phyloP scores from a whole-genome alignment of 208 protist genomes.

The Leishmania martiniquensis region DNA sequence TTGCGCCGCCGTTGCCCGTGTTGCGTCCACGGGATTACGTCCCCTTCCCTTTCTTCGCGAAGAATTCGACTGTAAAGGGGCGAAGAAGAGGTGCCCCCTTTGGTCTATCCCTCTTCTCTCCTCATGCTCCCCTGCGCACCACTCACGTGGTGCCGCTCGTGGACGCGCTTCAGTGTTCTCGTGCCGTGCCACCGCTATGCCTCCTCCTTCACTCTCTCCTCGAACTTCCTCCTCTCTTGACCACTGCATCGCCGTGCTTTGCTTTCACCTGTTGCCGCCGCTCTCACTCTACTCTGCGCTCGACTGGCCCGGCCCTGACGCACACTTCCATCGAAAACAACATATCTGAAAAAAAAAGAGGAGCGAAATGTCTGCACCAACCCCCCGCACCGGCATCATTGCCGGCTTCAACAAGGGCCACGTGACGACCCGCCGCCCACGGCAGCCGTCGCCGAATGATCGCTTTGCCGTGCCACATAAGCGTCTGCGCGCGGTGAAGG shows the following conservation, averaged over 20 bases:
- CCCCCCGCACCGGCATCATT: conserved; percentile 89
- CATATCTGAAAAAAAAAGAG: not conserved
- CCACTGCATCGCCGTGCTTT: not conserved
- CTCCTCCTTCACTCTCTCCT: not conserved
- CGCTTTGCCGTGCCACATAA: conserved; percentile 90
- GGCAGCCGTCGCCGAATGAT: conserved; percentile 75
- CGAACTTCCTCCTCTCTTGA: not conserved
- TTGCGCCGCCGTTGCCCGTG: not conserved
- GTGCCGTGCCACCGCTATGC: not conserved
- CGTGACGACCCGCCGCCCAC: conserved; percentile 86
- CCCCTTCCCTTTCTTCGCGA: not conserved
- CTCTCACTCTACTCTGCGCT: not conserved
- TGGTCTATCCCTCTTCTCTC: not conserved
- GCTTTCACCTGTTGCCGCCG: not conserved
- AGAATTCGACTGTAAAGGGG: not conserved
- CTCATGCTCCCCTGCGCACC: not conserved
- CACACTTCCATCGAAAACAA: not conserved
- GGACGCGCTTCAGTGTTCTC: not conserved
- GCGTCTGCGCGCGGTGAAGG: conserved; percentile 91
- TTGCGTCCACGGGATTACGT: not conserved
- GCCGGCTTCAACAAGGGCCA: conserved; percentile 94
- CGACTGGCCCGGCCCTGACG: not conserved
- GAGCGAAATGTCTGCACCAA: conserved; percentile 62
- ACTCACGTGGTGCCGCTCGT: not conserved
- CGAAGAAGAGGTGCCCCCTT: not conserved